Percentiles rank a stretch among this genome's conserved stretches.
Conservation (phyloP, 495 filamentous ascomycete species). For the Penicillium turbatum region DNA sequence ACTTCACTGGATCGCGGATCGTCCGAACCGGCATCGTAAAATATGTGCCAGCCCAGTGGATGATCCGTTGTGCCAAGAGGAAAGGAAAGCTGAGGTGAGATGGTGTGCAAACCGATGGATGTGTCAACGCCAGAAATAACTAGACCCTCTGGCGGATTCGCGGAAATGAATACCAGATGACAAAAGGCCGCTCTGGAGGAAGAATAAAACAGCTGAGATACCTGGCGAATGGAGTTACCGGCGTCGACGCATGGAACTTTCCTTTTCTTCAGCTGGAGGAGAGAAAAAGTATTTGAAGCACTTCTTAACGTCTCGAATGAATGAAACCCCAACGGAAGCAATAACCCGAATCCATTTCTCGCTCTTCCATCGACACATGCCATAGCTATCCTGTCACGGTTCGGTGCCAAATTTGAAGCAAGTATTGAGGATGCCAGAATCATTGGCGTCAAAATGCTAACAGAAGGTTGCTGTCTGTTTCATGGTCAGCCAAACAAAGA, state of each 20-base stretch:
- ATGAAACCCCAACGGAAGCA: constrained; percentile 24
- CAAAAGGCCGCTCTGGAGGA: constrained; percentile 20
- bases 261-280: constrained; percentile 4
- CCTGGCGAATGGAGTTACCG: constrained; percentile 10
- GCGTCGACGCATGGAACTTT: neutral
- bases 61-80: constrained; percentile 6
- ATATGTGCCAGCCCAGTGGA: constrained; percentile 24
- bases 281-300: constrained; percentile 11
- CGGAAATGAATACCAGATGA: constrained; percentile 23
- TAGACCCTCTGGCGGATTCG: constrained; percentile 2
- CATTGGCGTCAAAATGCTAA: constrained; percentile 13
- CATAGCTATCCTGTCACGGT: constrained; percentile 19
- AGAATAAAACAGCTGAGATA: constrained; percentile 11
- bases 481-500: constrained; percentile 1
- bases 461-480: constrained; percentile 12
- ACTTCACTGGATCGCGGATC: constrained; percentile 3
- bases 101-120: constrained; percentile 25
- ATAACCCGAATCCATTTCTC: constrained; percentile 11
- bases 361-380: constrained; percentile 10
- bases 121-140: constrained; percentile 17
- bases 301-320: constrained; percentile 13
- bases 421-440: constrained; percentile 17
- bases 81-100: constrained; percentile 16
- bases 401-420: constrained; percentile 9
- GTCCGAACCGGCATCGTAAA: constrained; percentile 9